A percentile compares a stretch with the other conserved stretches of the same genome.
phyloP scores from a whole-genome alignment of 2,329 filamentous ascomycete species.

The Neospermospora avenae region DNA sequence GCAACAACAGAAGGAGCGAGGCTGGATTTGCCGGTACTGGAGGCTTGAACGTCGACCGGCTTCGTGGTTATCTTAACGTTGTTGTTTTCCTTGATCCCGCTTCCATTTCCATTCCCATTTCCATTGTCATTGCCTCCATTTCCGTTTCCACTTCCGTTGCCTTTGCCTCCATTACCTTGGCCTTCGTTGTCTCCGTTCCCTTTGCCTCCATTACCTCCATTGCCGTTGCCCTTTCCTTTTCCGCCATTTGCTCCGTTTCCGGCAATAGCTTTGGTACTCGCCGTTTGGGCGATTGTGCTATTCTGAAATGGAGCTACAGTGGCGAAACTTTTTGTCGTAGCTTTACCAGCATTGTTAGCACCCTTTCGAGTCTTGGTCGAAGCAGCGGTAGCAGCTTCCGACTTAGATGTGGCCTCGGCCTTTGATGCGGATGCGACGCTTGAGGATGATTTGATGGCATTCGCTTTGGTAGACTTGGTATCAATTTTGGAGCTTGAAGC shows the following conservation, averaged over 20 bases:
- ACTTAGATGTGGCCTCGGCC: background rate
- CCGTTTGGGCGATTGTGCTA: conserved; percentile 2
- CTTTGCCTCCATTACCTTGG: background rate
- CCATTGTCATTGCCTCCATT: background rate
- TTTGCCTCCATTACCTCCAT: background rate
- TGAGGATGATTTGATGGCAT: background rate
- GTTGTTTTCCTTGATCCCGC: background rate
- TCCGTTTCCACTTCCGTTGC: background rate
- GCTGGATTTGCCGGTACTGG: background rate
- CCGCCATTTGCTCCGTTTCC: conserved; percentile 1
- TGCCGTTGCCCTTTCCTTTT: background rate
- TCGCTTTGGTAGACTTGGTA: background rate
- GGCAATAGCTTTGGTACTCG: background rate
- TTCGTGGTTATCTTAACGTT: background rate
- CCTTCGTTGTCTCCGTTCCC: background rate
- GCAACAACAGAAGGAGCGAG: background rate
- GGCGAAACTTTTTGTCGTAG: background rate
- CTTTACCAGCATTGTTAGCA: conserved; percentile 7
- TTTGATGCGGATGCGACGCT: background rate
- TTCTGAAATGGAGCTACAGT: background rate
- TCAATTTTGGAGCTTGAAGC: background rate
- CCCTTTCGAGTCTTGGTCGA: conserved; percentile 16
- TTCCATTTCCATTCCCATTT: conserved; percentile 1
- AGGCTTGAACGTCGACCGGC: background rate
- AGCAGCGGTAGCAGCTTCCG: conserved; percentile 2